Conservation (phyloP, 2,329 filamentous ascomycete genomes). For the Beauveria sp. region DNA sequence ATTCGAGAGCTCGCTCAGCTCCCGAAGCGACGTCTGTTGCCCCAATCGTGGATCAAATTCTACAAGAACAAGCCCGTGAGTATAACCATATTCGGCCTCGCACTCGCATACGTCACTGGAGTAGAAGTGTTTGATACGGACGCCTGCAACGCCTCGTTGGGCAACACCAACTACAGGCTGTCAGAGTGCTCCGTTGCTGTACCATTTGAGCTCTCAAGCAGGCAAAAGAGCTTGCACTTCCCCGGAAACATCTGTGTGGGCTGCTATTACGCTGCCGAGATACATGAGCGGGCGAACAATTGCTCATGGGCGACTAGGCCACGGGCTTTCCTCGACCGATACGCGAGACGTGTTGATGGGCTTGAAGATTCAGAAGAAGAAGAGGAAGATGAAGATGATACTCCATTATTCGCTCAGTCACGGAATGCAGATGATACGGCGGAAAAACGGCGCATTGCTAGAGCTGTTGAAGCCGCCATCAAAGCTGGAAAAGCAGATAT, state of each 20-base stretch:
- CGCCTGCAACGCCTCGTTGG: constrained; percentile 1
- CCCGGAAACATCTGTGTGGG: constrained; percentile 21
- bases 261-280: constrained; percentile 23
- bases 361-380: neutral
- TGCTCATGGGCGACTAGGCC: neutral
- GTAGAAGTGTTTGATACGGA: constrained; percentile 17
- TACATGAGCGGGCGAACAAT: no score
- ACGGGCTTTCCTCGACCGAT: neutral
- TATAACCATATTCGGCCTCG: constrained; percentile 20
- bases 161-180: neutral
- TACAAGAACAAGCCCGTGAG: constrained; percentile 18
- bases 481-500: neutral
- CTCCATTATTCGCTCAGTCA: neutral
- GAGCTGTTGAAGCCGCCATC: neutral
- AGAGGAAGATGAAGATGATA: neutral
- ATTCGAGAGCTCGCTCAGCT: constrained; percentile 16
- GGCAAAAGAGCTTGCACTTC: constrained; percentile 17
- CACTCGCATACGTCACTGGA: constrained; percentile 26
- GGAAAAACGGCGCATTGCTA: neutral
- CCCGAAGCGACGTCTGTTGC: constrained; percentile 19
- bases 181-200: constrained; percentile 23
- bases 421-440: neutral
- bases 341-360: neutral
- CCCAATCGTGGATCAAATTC: constrained; percentile 18
- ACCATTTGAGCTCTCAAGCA: constrained; percentile 14